A percentile compares a stretch with the other conserved stretches of the same genome.
These are phyloP conservation scores for Penicillium herquei DNA, from an alignment of 495 filamentous ascomycete species.

Conservation along the genomic window DNA sequence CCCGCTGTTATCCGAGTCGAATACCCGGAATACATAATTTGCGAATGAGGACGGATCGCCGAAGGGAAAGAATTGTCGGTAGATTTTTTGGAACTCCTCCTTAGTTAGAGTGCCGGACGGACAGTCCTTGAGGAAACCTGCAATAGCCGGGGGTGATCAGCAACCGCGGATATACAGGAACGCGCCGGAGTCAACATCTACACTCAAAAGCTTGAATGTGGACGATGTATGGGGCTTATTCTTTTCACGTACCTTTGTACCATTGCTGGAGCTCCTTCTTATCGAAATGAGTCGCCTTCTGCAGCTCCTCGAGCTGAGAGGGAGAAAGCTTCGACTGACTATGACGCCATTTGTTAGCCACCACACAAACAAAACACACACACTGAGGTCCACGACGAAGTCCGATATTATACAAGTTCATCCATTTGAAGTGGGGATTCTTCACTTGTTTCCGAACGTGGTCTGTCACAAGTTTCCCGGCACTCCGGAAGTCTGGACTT, in stretches of 20 bases:
- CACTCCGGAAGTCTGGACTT: not conserved
- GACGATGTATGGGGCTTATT: too few relatives aligned
- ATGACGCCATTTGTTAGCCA: not conserved
- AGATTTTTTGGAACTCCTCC: slow-evolving; percentile 98
- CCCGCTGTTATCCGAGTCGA: slow-evolving; percentile 94
- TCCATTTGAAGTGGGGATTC: too few relatives aligned
- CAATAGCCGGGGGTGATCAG: slow-evolving; percentile 2
- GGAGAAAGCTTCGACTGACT: slow-evolving; percentile 95
- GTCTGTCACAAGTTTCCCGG: not conserved
- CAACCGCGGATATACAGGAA: not conserved
- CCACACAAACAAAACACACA: not conserved
- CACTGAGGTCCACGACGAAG: not conserved
- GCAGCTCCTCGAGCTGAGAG: slow-evolving; percentile 89
- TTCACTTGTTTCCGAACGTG: too few relatives aligned
- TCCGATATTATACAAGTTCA: not conserved
- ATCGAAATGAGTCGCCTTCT: slow-evolving; percentile 96
- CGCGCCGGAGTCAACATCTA: too few relatives aligned
- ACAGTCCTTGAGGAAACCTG: slow-evolving; percentile 98
- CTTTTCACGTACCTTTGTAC: slow-evolving; percentile 81
- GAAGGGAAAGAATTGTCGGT: slow-evolving; percentile 98
- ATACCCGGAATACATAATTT: slow-evolving; percentile 99
- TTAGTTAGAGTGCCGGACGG: slow-evolving; percentile 95
- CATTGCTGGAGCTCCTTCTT: slow-evolving; percentile 99
- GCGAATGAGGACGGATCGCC: slow-evolving; percentile 95
- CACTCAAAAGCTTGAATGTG: too few relatives aligned